Evolutionary conservation across 2,329 filamentous ascomycete species (phyloP).

Genomic region (Didymella pinodella): DNA sequence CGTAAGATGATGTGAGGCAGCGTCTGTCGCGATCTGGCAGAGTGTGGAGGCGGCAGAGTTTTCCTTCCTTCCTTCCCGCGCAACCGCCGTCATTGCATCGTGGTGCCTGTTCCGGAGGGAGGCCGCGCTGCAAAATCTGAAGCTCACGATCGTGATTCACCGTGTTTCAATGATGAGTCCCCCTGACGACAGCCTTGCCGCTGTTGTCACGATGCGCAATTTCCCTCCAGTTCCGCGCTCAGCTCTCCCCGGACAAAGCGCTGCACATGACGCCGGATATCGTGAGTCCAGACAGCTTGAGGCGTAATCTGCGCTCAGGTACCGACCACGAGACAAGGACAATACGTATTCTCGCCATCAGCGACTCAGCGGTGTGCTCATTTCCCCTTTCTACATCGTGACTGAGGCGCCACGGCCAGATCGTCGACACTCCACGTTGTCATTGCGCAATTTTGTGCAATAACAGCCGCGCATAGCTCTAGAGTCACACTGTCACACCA

Average conservation of each 20-base stretch:
- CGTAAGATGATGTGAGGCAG: conserved; percentile 24
- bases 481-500: conserved; percentile 29
- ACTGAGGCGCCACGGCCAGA: conserved; percentile 12
- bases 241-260: conserved; percentile 11
- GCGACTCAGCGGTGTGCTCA: conserved; percentile 17
- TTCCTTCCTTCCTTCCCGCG: conserved; percentile 26
- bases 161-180: conserved; percentile 11
- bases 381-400: conserved; percentile 4
- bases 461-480: conserved; percentile 23
- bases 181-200: conserved; percentile 17
- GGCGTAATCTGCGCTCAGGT: conserved; percentile 21
- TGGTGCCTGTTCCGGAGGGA: conserved; percentile 18
- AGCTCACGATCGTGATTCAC: conserved; percentile 19
- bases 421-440: conserved; percentile 11
- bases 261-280: conserved; percentile 48
- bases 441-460: conserved; percentile 25
- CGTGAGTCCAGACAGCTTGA: conserved; percentile 37
- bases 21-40: conserved; percentile 22
- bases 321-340: conserved; percentile 18
- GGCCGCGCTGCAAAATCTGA: conserved; percentile 12
- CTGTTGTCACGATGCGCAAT: conserved; percentile 12
- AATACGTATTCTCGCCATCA: conserved; percentile 20
- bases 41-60: conserved; percentile 37
- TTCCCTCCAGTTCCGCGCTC: conserved; percentile 10
- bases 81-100: conserved; percentile 23